phyloP scores from a whole-genome alignment of 1,284 basidiomycete species.

The Filobasidium uniguttulatum region DNA sequence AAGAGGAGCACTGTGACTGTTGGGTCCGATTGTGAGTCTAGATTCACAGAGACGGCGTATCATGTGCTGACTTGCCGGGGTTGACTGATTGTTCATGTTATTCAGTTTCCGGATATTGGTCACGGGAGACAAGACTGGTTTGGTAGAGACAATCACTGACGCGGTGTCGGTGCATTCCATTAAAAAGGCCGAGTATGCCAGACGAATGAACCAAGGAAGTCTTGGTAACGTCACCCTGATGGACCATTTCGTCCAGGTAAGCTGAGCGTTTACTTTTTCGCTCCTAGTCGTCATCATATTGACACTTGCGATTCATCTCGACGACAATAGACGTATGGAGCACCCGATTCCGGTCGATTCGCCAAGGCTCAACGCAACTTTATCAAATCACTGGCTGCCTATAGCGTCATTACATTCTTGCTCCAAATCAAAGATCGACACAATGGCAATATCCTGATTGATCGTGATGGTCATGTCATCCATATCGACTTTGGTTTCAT shows the following conservation, averaged over 20 bases:
- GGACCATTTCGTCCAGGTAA: constrained; percentile 74
- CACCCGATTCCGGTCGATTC: constrained; percentile 70
- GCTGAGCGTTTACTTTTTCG: constrained; percentile 32
- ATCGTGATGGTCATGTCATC: constrained; percentile 70
- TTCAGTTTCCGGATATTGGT: constrained; percentile 71
- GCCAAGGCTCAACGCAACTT: constrained; percentile 77
- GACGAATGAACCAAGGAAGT: constrained; percentile 61
- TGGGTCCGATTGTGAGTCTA: constrained; percentile 77
- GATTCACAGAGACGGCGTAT: neutral
- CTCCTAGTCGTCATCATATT: too few relatives aligned
- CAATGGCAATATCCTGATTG: constrained; percentile 95
- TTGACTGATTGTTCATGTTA: neutral
- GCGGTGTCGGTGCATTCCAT: constrained; percentile 97
- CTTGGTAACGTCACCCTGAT: constrained; percentile 72
- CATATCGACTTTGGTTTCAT: constrained; percentile 99
- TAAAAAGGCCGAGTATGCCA: constrained; percentile 94
- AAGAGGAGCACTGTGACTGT: constrained; percentile 74
- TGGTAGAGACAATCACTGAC: constrained; percentile 92
- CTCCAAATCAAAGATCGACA: constrained; percentile 98
- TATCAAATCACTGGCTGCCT: constrained; percentile 85
- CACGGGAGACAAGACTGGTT: constrained; percentile 78
- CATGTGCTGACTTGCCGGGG: neutral
- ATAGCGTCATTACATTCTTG: constrained; percentile 87
- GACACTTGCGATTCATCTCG: neutral
- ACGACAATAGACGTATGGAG: constrained; percentile 64